A percentile compares a stretch with the other conserved stretches of the same genome.
Evolutionary conservation across 1,139 yeast species (phyloP).

Genomic region (Zhuliangozyma parablackwelliae): DNA sequence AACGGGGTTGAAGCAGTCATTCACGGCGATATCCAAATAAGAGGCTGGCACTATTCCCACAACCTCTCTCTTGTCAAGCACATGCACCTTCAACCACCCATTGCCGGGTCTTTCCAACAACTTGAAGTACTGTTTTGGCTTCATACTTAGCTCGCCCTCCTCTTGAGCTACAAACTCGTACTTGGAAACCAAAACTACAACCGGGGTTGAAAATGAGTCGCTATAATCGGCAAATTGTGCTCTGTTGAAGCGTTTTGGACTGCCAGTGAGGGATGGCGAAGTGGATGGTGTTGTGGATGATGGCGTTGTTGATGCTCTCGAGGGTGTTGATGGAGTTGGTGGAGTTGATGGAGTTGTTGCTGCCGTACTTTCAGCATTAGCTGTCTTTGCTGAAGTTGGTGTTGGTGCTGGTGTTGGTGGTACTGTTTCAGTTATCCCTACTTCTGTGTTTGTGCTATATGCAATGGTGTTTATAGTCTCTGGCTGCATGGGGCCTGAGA

Average conservation of each 20-base stretch:
- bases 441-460: neutral
- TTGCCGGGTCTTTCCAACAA: slow-evolving; percentile 30
- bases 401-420: too few relatives aligned
- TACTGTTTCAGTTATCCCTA: neutral
- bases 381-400: too few relatives aligned
- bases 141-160: slow-evolving; percentile 22
- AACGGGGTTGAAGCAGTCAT: slow-evolving; percentile 29
- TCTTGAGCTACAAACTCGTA: slow-evolving; percentile 27
- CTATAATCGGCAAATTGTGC: neutral
- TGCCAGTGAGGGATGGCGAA: too few relatives aligned
- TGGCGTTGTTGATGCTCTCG: too few relatives aligned
- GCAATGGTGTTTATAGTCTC: neutral
- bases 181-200: slow-evolving; percentile 26
- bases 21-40: slow-evolving; percentile 35
- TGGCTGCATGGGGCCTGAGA: slow-evolving; percentile 15
- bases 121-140: slow-evolving; percentile 27
- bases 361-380: too few relatives aligned
- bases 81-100: slow-evolving; percentile 36
- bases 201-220: neutral
- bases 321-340: neutral
- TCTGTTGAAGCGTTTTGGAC: too few relatives aligned
- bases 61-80: slow-evolving; percentile 21
- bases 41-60: slow-evolving; percentile 34
- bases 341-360: too few relatives aligned
- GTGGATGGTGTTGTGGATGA: neutral